phyloP scores from a whole-genome alignment of 2,329 filamentous ascomycete species.

The Penicillium brevicompactum region DNA sequence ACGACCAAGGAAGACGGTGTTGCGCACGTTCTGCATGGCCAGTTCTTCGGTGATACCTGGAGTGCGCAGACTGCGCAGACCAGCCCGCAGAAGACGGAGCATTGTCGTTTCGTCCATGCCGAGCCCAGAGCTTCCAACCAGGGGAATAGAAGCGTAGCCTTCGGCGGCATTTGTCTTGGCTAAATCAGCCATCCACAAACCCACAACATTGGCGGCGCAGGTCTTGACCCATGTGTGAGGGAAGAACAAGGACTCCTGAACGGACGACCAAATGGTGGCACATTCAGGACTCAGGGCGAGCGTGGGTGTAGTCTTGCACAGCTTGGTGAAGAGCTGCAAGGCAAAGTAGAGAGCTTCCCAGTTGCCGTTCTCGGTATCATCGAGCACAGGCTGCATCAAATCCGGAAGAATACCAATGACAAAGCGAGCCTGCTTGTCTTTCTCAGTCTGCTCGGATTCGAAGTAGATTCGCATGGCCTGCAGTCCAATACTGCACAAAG shows the following conservation, averaged over 20 bases:
- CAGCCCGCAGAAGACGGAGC: conserved; percentile 58
- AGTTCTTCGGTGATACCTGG: conserved; percentile 70
- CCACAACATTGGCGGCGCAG: conserved; percentile 72
- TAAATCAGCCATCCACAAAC: conserved; percentile 78
- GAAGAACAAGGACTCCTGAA: conserved; percentile 71
- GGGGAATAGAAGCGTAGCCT: conserved; percentile 58
- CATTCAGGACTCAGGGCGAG: conserved; percentile 63
- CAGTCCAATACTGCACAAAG: conserved; percentile 72
- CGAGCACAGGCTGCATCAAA: conserved; percentile 56
- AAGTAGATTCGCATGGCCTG: conserved; percentile 84
- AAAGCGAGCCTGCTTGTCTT: conserved; percentile 67
- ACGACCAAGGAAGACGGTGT: conserved; percentile 78
- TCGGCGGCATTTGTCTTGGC: conserved; percentile 62
- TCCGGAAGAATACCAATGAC: conserved; percentile 57
- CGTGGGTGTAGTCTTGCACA: conserved; percentile 68
- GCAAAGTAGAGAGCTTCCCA: conserved; percentile 76
- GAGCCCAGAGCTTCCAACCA: conserved; percentile 72
- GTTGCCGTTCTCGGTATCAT: conserved; percentile 53
- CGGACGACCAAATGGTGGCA: conserved; percentile 68
- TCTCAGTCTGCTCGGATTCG: conserved; percentile 65
- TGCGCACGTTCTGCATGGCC: conserved; percentile 76
- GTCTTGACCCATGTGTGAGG: conserved; percentile 75
- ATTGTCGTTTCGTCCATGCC: conserved; percentile 67
- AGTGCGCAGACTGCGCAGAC: conserved; percentile 63
- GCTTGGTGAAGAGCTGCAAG: conserved; percentile 67